Base-by-base conservation (phyloP, 306 rosid species). In the Vigna angularis region DNA sequence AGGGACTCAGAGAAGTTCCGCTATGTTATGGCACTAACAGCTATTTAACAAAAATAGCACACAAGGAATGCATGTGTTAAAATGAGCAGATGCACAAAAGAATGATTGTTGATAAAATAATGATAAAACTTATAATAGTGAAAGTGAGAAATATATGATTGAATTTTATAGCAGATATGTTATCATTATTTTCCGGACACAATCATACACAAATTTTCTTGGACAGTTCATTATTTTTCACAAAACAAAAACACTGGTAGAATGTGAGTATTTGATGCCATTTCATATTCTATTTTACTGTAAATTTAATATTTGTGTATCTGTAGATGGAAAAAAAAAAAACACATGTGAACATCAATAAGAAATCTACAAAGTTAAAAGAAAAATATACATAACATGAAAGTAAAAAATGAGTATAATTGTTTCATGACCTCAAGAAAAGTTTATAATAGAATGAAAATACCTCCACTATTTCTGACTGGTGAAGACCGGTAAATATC, bases 391-490 rank as follows among this genome's bases (percentile, higher is more conserved):
- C 34, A 36, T 53, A 30, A 40, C 16, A 44, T 13, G 73, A 28
- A 38, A 45, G 47, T 30, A 74, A 28, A 52, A 38, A 12, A n/a
- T 17, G 24, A 5, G 47, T 8, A 72, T 6, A 20, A 70, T 26
- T 45, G 42, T n/a, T 69, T 24, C 53, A 26, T 7, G 59, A 16
- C 44, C 38, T 78, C 67, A 49, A 81, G 72, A 81, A 47, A 47
- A 20, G 38, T n/a, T 15, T 59, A 44, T 17, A 61, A 48, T 51
- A 67, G 47, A 72, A 24, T 51, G 64, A 81, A 81, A 73, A 62
- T 91, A 96, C 99, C 99, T 87, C 99, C 96, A 79, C 97, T 89
- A 51, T 89, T 96, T 62, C 75, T 86, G 70, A 81, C 50, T 28
- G 80, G 86, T 0, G 98, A 91, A 66, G 85, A 69, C 7, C 73